A percentile compares a stretch with the other conserved stretches of the same genome.
phyloP scores from a whole-genome alignment of 2,329 filamentous ascomycete genomes.

The Ceratocystis colombiana region DNA sequence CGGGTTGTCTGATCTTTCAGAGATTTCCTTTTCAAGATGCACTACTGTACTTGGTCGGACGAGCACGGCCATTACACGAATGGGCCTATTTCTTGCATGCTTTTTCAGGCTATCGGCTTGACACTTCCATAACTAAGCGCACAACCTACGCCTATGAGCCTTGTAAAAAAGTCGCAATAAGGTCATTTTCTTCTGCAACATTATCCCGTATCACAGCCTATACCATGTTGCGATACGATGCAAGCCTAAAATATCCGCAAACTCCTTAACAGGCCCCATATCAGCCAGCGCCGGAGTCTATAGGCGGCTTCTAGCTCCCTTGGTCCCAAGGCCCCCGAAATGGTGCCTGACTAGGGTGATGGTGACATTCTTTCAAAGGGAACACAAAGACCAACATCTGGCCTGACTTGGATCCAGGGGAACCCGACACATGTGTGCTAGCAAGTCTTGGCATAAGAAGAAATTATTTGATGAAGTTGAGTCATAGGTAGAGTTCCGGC shows the following conservation, averaged over 20 bases:
- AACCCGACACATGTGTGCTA: background rate
- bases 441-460: background rate
- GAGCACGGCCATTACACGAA: too few species aligned
- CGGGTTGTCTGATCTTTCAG: too few species aligned
- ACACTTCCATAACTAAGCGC: too few species aligned
- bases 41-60: too few species aligned
- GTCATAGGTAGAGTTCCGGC: background rate
- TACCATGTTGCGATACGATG: background rate
- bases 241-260: background rate
- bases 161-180: too few species aligned
- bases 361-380: constrained; percentile 3
- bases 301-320: too few species aligned
- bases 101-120: too few species aligned
- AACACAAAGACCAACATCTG: constrained; percentile 11
- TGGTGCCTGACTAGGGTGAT: constrained; percentile 2
- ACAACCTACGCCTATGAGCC: too few species aligned
- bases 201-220: too few species aligned
- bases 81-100: too few species aligned
- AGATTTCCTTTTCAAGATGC: too few species aligned
- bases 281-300: background rate
- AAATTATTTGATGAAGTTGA: background rate
- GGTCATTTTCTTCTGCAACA: too few species aligned
- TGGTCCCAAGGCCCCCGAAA: background rate
- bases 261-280: background rate
- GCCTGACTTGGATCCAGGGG: background rate